Conservation (phyloP, 2,329 filamentous ascomycete species). For the Aspergillus candidus region DNA sequence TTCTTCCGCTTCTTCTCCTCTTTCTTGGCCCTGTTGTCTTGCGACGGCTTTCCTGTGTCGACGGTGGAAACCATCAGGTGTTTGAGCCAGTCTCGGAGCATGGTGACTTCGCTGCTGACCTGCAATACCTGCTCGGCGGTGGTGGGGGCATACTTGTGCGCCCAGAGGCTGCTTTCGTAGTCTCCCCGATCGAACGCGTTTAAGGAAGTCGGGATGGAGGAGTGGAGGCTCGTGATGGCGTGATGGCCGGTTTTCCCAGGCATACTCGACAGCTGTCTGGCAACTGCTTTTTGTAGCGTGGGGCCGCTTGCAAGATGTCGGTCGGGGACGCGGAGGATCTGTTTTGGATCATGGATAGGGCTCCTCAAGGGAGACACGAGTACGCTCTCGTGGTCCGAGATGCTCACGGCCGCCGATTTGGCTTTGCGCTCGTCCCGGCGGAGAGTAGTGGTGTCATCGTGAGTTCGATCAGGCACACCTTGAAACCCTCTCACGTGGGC, state of each 20-base stretch:
- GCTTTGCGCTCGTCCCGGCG: conserved; percentile 31
- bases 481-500: conserved; percentile 47
- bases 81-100: conserved; percentile 76
- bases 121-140: conserved; percentile 69
- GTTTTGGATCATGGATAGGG: background rate
- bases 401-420: conserved; percentile 27
- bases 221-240: conserved; percentile 55
- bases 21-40: conserved; percentile 20
- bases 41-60: conserved; percentile 49
- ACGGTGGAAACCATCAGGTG: conserved; percentile 71
- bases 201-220: conserved; percentile 54
- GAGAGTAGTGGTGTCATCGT: background rate
- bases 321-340: conserved; percentile 23
- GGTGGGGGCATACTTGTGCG: conserved; percentile 75
- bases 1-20: conserved; percentile 48
- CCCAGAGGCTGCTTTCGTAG: conserved; percentile 70
- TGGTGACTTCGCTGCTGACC: conserved; percentile 58
- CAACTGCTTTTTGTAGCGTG: conserved; percentile 23
- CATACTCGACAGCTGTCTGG: conserved; percentile 22
- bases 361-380: conserved; percentile 12
- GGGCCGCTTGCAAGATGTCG: conserved; percentile 26
- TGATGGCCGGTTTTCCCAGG: conserved; percentile 43
- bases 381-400: conserved; percentile 31
- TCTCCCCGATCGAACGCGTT: conserved; percentile 75
- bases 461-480: background rate